Evolutionary conservation across 2,329 filamentous ascomycete species (phyloP), one percentile per base, ranked within the genome.

Genomic region (Fusarium marasasianum): DNA sequence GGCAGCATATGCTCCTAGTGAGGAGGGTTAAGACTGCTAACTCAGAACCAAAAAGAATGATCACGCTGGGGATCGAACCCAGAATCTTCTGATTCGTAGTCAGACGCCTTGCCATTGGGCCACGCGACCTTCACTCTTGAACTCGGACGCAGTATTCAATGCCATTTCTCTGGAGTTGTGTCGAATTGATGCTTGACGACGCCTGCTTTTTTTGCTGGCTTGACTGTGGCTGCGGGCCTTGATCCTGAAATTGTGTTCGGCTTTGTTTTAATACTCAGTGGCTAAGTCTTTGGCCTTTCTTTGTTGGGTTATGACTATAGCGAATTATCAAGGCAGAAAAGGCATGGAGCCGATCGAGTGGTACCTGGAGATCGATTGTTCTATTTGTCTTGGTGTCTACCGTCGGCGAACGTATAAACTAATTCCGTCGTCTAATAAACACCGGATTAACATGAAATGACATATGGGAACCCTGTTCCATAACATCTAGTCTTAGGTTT

Each of bases 41-140:
- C 31, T 17, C 14, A 31, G 15, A 2, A 9, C 26, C 31, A 71
- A 71, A 71, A 67, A 37, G 6, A 8, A 11, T 72, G 69, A 72
- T 71, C 76, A 75, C 68, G 73, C 66, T 76, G 73, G 76, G 76
- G 76, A 69, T 77, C 76, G 76, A 77, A 77, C 76, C 76, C 73
- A 75, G 66, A 75, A 77, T 77, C 75, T 77, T 74, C 76, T 77
- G 76, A 77, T 77, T 77, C 75, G 76, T 77, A 77, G 76, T 75
- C 75, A 77, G 76, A 77, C 73, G 75, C 76, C 74, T 76, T 76
- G 73, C 75, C 75, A 75, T 74, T 74, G 70, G 71, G 70, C 76
- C 76, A 78, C 76, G 76, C 68, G 59, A 75, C 72, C 72, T 53
- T 65, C 26, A 13, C 20, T 64, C 17, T 22, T 69, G 6, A 29